Conservation (phyloP, 257 asterid genomes). For the Primulina eburnea region DNA sequence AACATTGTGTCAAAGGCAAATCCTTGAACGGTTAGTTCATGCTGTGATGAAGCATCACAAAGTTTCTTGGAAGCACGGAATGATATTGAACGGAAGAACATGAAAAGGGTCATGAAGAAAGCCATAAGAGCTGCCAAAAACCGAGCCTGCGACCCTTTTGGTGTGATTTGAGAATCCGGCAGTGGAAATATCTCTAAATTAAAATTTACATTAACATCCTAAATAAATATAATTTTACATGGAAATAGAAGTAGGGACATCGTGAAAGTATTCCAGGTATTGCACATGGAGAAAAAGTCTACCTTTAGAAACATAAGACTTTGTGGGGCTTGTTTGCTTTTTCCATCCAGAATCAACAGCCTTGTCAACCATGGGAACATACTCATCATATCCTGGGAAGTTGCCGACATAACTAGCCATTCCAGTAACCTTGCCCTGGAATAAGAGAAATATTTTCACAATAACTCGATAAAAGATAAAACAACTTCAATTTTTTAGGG, state of each 20-base stretch:
- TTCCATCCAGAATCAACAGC: slow-evolving; percentile 71
- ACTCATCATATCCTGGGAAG: slow-evolving; percentile 65
- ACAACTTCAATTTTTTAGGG: slow-evolving; percentile 2
- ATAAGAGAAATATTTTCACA: slow-evolving; percentile 19
- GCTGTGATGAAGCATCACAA: slow-evolving; percentile 42
- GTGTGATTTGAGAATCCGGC: slow-evolving; percentile 46
- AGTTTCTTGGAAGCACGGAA: slow-evolving; percentile 48
- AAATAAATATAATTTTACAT: too few species aligned
- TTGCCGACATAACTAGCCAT: slow-evolving; percentile 37
- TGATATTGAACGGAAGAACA: slow-evolving; percentile 55
- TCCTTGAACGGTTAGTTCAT: slow-evolving; percentile 40
- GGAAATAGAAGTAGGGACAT: neutral
- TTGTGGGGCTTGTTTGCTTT: slow-evolving; percentile 44
- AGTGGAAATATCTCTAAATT: slow-evolving; percentile 40
- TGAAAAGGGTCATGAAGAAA: slow-evolving; percentile 59
- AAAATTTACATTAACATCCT: neutral
- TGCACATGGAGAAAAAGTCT: neutral
- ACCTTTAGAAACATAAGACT: slow-evolving; percentile 48
- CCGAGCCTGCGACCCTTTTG: slow-evolving; percentile 54
- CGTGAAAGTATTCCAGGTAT: neutral
- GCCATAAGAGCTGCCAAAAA: slow-evolving; percentile 61
- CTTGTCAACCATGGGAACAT: slow-evolving; percentile 84
- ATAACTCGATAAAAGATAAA: slow-evolving; percentile 7
- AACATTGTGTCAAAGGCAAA: slow-evolving; percentile 22
- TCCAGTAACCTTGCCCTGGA: slow-evolving; percentile 61